These are phyloP conservation scores for Zygosaccharomyces lentus DNA, from an alignment of 805 yeast species.

Conservation along the genomic window DNA sequence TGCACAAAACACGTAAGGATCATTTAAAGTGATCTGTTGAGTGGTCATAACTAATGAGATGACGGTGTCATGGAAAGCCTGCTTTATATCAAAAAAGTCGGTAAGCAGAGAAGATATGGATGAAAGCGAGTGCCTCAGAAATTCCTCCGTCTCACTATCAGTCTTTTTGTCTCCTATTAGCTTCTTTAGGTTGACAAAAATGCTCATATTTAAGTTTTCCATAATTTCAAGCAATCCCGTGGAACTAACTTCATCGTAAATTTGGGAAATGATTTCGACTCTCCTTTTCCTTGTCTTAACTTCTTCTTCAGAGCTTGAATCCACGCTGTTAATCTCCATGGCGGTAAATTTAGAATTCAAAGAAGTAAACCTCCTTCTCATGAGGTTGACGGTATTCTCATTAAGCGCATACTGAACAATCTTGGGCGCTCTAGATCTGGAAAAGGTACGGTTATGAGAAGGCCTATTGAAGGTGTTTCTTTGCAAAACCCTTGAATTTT, in stretches of 20 bases:
- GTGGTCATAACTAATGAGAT: constrained; percentile 59
- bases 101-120: constrained; percentile 37
- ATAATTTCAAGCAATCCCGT: constrained; percentile 29
- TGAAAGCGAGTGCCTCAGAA: constrained; percentile 30
- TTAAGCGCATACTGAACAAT: constrained; percentile 26
- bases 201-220: constrained; percentile 32
- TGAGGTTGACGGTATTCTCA: constrained; percentile 24
- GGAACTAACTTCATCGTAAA: constrained; percentile 32
- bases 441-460: constrained; percentile 17
- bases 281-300: constrained; percentile 17
- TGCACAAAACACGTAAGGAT: constrained; percentile 69
- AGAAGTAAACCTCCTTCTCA: constrained; percentile 22
- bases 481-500: constrained; percentile 2
- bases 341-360: constrained; percentile 22
- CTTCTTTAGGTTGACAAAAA: constrained; percentile 29
- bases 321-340: constrained; percentile 12
- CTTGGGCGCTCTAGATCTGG: constrained; percentile 21
- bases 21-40: constrained; percentile 64
- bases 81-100: constrained; percentile 75
- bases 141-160: constrained; percentile 33
- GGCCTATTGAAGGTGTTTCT: constrained; percentile 12
- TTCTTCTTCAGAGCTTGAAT: constrained; percentile 11
- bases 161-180: constrained; percentile 22
- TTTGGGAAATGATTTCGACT: constrained; percentile 28
- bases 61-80: constrained; percentile 58